Evolutionary conservation across 2,329 filamentous ascomycete genomes (phyloP).

Genomic region (Colletotrichum lini): DNA sequence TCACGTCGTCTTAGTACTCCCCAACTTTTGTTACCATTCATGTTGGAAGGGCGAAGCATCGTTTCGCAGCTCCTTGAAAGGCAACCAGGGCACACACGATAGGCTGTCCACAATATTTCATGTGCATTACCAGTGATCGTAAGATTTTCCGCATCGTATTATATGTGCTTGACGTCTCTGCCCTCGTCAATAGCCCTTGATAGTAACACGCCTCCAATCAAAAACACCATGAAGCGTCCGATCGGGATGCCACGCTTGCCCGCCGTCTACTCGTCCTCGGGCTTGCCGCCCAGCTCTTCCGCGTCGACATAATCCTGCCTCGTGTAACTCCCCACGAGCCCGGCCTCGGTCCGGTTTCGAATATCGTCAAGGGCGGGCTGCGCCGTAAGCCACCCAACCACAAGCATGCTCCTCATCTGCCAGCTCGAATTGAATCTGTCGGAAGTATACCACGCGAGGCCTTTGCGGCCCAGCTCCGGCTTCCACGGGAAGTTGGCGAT

Average conservation of each 20-base stretch:
- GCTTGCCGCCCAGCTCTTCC: background rate
- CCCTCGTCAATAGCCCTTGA: too few relatives aligned
- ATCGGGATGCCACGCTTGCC: background rate
- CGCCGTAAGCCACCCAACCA: slow-evolving; percentile 45
- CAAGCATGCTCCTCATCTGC: slow-evolving; percentile 44
- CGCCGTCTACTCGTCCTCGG: background rate
- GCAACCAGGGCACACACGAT: too few relatives aligned
- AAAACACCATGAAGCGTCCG: too few relatives aligned
- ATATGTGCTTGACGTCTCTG: too few relatives aligned
- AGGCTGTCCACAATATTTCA: too few relatives aligned
- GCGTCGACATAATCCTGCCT: background rate
- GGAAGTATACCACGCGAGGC: slow-evolving; percentile 37
- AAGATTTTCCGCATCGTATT: too few relatives aligned
- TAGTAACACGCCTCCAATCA: too few relatives aligned
- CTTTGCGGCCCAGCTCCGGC: slow-evolving; percentile 31
- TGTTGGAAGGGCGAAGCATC: too few relatives aligned
- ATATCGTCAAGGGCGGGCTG: slow-evolving; percentile 45
- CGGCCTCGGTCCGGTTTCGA: slow-evolving; percentile 40
- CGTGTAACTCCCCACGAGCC: slow-evolving; percentile 31
- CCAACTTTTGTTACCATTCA: too few relatives aligned
- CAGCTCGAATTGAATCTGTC: slow-evolving; percentile 39
- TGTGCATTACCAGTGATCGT: too few relatives aligned
- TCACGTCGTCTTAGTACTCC: too few relatives aligned
- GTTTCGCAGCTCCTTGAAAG: too few relatives aligned
- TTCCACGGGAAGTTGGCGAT: slow-evolving; percentile 46